Base-by-base conservation (phyloP, 2,329 filamentous ascomycete species). In the Paecilomyces fulvus region DNA sequence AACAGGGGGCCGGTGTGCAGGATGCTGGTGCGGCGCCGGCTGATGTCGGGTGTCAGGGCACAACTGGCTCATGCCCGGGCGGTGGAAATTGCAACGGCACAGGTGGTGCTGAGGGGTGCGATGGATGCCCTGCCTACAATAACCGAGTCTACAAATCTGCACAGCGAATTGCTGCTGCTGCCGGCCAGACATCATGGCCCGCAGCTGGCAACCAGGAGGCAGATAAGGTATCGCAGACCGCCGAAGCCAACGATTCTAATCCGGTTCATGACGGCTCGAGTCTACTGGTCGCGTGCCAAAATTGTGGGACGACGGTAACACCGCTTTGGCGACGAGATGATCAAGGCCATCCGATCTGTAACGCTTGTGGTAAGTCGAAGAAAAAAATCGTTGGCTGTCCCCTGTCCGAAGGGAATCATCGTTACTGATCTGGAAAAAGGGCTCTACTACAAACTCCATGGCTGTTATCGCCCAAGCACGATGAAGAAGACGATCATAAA, bases 401-500 rank as follows among this genome's bases (percentile, higher is more conserved):
- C 49, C 59, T 54, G 57, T 56, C 49, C 52, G n/a, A 56, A 33
- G 11, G 7, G 43, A 20, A 23, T n/a, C 28, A 51, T 49, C 51
- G 20, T 56, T 56, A 58, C 59, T 28, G n/a, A 54, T n/a, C 20
- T 49, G 20, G 51, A 53, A 3, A 3, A 62, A 96, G 91, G 92
- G 3, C 78, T 99, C 2, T 99, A 99, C 72, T 91, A 95, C 77
- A 97, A 97, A 73, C 84, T 99, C 2, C 94, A 99, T 70, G 92
- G 92, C 55, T 86, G 91, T 30, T 92, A 96, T 72, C 83, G 94
- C 48, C 94, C 94, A 0, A 90, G 94, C 4, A 90, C 90, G n/a
- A 97, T 99, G 94, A 99, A 97, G 74, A 97, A 96, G 73, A 88
- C 90, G 2, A 89, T 95, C 25, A 99, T 99, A 71, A 97, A 99